A percentile compares a stretch with the other conserved stretches of the same genome.
Evolutionary conservation across 2,329 filamentous ascomycete species (phyloP).

Genomic region (Sclerotinia borealis): DNA sequence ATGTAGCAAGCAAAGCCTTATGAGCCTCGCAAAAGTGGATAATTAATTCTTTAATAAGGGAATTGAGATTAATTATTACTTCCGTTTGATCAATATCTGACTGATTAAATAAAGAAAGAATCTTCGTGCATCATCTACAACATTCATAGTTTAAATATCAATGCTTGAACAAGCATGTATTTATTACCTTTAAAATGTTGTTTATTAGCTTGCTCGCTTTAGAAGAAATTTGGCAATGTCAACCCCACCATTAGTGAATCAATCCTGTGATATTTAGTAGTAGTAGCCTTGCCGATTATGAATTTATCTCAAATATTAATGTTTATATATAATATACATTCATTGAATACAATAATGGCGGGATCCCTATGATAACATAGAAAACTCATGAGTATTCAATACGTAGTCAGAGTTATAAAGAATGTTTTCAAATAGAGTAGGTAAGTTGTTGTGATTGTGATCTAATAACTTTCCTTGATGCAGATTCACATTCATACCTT

Average conservation of each 20-base stretch:
- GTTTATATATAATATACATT: too few relatives aligned
- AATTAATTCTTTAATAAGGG: not conserved
- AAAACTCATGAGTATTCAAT: not conserved
- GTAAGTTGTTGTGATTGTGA: too few relatives aligned
- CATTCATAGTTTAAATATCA: not conserved
- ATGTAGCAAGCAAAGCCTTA: not conserved
- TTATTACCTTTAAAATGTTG: not conserved
- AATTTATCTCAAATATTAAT: too few relatives aligned
- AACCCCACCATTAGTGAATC: not conserved
- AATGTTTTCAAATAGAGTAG: too few relatives aligned
- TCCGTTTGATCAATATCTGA: not conserved
- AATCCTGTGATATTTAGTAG: too few relatives aligned
- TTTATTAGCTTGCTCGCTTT: not conserved
- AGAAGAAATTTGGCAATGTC: not conserved
- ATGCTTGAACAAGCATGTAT: not conserved
- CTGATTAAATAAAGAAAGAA: not conserved
- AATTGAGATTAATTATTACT: not conserved
- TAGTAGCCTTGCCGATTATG: not conserved
- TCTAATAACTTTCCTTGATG: not conserved
- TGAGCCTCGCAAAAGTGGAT: slow-evolving; percentile 3
- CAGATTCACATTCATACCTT: not conserved
- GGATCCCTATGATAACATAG: too few relatives aligned
- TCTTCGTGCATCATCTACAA: not conserved
- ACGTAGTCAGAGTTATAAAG: too few relatives aligned
- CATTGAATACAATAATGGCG: not conserved